Evolutionary conservation across 2,329 filamentous ascomycete genomes (phyloP).

Genomic region (Neopestalotiopsis sp.): DNA sequence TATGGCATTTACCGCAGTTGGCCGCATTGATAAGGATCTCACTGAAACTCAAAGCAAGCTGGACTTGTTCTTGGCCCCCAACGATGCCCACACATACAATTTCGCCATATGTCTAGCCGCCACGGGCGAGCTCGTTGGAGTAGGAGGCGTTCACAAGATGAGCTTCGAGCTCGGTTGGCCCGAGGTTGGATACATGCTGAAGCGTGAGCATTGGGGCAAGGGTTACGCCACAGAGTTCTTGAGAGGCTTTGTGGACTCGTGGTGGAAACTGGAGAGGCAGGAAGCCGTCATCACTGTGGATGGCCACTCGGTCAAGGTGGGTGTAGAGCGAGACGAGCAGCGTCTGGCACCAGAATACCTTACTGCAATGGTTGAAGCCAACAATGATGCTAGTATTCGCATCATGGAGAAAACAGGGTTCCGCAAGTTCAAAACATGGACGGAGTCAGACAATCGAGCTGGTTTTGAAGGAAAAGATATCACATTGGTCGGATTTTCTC

Average conservation of each 20-base stretch:
- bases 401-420: slow-evolving; percentile 65
- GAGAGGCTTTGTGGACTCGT: slow-evolving; percentile 48
- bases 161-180: slow-evolving; percentile 54
- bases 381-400: slow-evolving; percentile 58
- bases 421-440: slow-evolving; percentile 46
- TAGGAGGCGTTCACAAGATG: slow-evolving; percentile 48
- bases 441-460: slow-evolving; percentile 31
- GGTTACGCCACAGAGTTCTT: slow-evolving; percentile 64
- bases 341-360: slow-evolving; percentile 45
- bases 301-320: slow-evolving; percentile 36
- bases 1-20: slow-evolving; percentile 62
- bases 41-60: slow-evolving; percentile 49
- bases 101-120: slow-evolving; percentile 54
- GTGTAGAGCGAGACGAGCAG: slow-evolving; percentile 26
- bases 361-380: slow-evolving; percentile 50
- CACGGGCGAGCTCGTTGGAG: slow-evolving; percentile 57
- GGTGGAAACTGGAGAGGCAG: slow-evolving; percentile 54
- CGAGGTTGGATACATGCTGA: slow-evolving; percentile 63
- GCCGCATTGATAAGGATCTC: slow-evolving; percentile 46
- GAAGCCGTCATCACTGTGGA: slow-evolving; percentile 50
- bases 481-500: slow-evolving; percentile 2
- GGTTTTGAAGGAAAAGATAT: slow-evolving; percentile 14
- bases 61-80: slow-evolving; percentile 48
- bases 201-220: slow-evolving; percentile 57
- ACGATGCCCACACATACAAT: slow-evolving; percentile 59